Base-by-base conservation (phyloP, 2,329 filamentous ascomycete genomes). In the Cordyceps fumosorosea region DNA sequence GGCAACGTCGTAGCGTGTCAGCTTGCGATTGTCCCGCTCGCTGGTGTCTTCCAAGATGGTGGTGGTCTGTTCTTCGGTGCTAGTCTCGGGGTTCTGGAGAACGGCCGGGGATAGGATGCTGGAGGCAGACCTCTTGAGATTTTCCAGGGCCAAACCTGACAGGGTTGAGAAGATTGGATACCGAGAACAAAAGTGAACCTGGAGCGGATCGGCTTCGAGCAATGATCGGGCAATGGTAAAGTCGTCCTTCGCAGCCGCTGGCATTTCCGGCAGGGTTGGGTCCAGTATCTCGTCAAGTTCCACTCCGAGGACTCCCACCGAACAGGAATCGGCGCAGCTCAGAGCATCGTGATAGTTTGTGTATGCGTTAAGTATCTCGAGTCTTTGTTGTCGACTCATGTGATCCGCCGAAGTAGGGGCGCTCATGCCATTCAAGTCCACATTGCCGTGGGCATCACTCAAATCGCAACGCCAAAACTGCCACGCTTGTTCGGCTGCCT, bases 381-480 rank as follows among this genome's bases (percentile, higher is more conserved):
- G 65, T 55, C 73, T 71, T 37, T 68, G 65, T 53, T 66, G 63
- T 65, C 61, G 67, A 47, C 62, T 66, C 50, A 26, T 24, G 63
- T 29, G 8, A 61, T 42, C 37, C 20, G 55, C 52, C 40, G 64
- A 65, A 3, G 75, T 54, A 26, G 67, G 66, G 2, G 70, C 61
- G 6, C 76, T 74, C 75, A 79, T 81, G 1, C 69, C 66, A 1
- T 68, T 60, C 58, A 82, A 65, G 50, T 77, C 72, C 26, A 75
- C 65, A 24, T 73, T 75, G 55, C 75, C 74, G 67, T 79, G 77
- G 77, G 85, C 87, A 63, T 87, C 80, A 18, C 82, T 81, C 24
- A 87, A 70, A 68, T 88, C 86, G 34, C 92, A 72, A 22, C 78
- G 75, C 87, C 90, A 93, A 64, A 84, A 83, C 42, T 86, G 77